phyloP scores from a whole-genome alignment of 2,329 filamentous ascomycete genomes.

The Penicillium sp. region DNA sequence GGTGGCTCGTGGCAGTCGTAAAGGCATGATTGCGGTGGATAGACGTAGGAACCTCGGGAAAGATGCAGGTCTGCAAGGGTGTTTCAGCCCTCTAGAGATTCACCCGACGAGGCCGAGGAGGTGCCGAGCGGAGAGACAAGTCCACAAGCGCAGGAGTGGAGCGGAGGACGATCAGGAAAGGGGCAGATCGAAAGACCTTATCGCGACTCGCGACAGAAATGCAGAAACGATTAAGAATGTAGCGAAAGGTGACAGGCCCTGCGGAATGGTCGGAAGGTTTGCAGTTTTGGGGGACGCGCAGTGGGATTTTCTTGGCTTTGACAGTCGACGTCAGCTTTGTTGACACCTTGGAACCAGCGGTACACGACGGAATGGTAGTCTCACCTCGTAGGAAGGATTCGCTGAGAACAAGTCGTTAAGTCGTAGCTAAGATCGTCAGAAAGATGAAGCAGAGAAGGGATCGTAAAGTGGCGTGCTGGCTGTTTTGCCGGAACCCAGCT shows the following conservation, averaged over 20 bases:
- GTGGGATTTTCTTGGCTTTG: constrained; percentile 5
- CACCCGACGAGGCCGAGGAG: neutral
- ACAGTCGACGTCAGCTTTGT: constrained; percentile 5
- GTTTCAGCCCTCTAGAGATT: constrained; percentile 17
- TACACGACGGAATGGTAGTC: neutral
- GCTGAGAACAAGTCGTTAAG: neutral
- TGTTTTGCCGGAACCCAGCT: neutral
- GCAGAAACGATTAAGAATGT: constrained; percentile 2
- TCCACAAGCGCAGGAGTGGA: neutral
- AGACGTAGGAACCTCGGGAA: neutral
- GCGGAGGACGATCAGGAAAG: neutral
- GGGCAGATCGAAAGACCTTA: neutral
- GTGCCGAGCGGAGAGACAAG: constrained; percentile 1
- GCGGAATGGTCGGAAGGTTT: neutral
- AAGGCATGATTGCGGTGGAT: constrained; percentile 26
- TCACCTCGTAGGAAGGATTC: neutral
- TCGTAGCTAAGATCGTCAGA: neutral
- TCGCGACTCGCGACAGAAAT: neutral
- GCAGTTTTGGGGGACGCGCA: constrained; percentile 1
- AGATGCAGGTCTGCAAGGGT: constrained; percentile 21
- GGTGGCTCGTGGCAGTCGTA: constrained; percentile 31
- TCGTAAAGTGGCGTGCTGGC: neutral
- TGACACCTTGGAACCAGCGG: neutral
- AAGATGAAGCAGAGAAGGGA: neutral
- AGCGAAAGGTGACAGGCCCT: neutral